Percentiles rank a stretch among this genome's conserved stretches.
These are phyloP conservation scores for Kappamyces sp. DNA, from an alignment of 192 early-diverging fungal species.

Conservation along the genomic window DNA sequence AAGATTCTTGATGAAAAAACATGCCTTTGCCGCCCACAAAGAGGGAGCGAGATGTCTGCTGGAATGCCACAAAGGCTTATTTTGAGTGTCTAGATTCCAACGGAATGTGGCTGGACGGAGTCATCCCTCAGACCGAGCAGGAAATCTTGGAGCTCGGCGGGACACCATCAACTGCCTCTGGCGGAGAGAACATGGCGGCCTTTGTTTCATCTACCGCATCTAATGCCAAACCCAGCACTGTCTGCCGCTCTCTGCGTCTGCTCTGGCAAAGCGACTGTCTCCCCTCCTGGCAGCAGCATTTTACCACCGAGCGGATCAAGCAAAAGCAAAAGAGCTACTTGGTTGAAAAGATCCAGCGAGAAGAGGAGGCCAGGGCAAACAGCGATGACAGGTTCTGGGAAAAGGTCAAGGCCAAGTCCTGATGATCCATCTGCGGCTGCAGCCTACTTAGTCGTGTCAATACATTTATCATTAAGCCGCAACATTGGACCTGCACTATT, in stretches of 20 bases:
- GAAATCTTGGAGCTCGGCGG: conserved; percentile 36
- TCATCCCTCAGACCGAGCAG: conserved; percentile 28
- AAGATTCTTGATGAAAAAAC: not conserved
- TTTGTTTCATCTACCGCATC: too few species aligned
- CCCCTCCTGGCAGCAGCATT: not conserved
- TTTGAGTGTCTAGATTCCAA: conserved; percentile 68
- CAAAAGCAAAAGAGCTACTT: not conserved
- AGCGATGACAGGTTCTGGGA: not conserved
- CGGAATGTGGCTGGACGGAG: conserved; percentile 52
- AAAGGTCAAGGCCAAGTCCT: not conserved
- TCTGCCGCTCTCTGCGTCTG: too few species aligned
- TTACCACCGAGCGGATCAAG: not conserved
- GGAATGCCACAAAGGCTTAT: conserved; percentile 71
- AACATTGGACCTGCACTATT: not conserved
- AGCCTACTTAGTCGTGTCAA: not conserved
- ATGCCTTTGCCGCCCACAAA: conserved; percentile 47
- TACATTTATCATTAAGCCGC: not conserved
- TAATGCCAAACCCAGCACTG: too few species aligned
- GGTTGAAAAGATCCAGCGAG: not conserved
- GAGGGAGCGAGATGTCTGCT: conserved; percentile 64
- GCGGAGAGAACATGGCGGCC: too few species aligned
- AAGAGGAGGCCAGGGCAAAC: not conserved
- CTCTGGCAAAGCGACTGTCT: not conserved
- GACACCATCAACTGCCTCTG: not conserved
- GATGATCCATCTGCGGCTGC: not conserved